These are phyloP conservation scores for Calonectria pteridis DNA, from an alignment of 2,329 filamentous ascomycete species.

Conservation along the genomic window DNA sequence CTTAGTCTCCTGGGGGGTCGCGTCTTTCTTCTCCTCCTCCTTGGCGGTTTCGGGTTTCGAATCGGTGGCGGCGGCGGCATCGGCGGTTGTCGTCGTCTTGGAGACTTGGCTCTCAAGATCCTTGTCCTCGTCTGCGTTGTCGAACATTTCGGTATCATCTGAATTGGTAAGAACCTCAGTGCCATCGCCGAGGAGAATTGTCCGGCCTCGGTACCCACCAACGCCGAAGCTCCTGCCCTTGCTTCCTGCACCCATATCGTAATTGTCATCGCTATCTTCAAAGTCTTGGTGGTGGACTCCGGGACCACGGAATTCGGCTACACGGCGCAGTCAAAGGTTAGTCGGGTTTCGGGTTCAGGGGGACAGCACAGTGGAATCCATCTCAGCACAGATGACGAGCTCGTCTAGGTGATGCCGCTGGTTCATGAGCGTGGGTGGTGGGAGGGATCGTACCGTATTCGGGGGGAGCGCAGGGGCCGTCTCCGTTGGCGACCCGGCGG, in stretches of 20 bases:
- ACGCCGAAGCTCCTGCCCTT: conserved; percentile 73
- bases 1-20: conserved; percentile 47
- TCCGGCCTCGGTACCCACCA: conserved; percentile 82
- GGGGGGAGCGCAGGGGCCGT: conserved; percentile 97
- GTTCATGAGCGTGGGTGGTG: conserved; percentile 41
- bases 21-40: conserved; percentile 44
- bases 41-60: conserved; percentile 42
- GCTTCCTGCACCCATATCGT: conserved; percentile 80
- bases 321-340: conserved; percentile 27
- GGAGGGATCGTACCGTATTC: conserved; percentile 92
- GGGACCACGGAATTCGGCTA: conserved; percentile 87
- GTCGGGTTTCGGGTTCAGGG: conserved; percentile 20
- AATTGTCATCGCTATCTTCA: conserved; percentile 83
- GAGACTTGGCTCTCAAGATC: conserved; percentile 87
- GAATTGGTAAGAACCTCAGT: conserved; percentile 92
- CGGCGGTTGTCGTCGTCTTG: conserved; percentile 60
- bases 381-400: conserved; percentile 33
- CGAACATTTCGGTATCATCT: conserved; percentile 94
- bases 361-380: conserved; percentile 11
- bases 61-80: conserved; percentile 38
- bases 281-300: conserved; percentile 82
- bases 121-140: conserved; percentile 86
- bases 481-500: conserved; percentile 93
- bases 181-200: conserved; percentile 95
- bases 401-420: not conserved